phyloP scores from a whole-genome alignment of 2,329 filamentous ascomycete species.

The Colletotrichum orchidophilum region DNA sequence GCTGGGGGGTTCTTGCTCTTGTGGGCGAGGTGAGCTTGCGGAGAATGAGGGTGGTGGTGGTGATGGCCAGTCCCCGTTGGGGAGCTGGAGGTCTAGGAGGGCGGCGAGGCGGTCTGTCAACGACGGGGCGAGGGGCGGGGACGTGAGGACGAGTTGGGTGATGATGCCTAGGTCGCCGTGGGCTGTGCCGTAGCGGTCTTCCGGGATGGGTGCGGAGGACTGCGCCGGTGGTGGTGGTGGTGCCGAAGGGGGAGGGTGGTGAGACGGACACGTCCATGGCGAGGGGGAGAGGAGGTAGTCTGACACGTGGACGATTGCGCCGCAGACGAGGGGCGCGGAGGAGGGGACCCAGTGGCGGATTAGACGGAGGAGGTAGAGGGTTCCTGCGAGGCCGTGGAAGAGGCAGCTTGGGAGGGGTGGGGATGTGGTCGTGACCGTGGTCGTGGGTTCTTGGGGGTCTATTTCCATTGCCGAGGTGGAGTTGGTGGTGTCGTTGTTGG shows the following conservation, averaged over 20 bases:
- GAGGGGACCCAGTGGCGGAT: constrained; percentile 65
- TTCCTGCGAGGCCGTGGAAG: constrained; percentile 73
- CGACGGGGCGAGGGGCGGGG: constrained; percentile 61
- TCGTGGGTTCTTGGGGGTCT: neutral
- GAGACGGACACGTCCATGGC: constrained; percentile 1
- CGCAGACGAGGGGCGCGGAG: constrained; percentile 58
- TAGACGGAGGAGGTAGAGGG: constrained; percentile 73
- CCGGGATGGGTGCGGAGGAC: too few relatives aligned
- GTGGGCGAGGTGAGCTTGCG: constrained; percentile 49
- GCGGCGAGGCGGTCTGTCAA: constrained; percentile 62
- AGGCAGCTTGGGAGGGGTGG: constrained; percentile 65
- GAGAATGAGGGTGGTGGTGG: constrained; percentile 52
- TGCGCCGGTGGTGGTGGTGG: neutral
- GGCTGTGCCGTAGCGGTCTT: constrained; percentile 63
- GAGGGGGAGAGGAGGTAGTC: constrained; percentile 62
- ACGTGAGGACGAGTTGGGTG: constrained; percentile 71
- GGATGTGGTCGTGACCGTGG: constrained; percentile 30
- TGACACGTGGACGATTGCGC: constrained; percentile 65
- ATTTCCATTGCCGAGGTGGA: constrained; percentile 1
- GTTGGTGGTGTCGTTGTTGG: neutral
- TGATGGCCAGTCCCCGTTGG: constrained; percentile 71
- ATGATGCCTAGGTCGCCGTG: constrained; percentile 77
- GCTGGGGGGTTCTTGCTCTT: constrained; percentile 40
- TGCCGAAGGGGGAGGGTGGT: neutral
- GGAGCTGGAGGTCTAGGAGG: constrained; percentile 67